A percentile compares a stretch with the other conserved stretches of the same genome.
phyloP scores from a whole-genome alignment of 148 eudicot species.

The Simmondsia chinensis region DNA sequence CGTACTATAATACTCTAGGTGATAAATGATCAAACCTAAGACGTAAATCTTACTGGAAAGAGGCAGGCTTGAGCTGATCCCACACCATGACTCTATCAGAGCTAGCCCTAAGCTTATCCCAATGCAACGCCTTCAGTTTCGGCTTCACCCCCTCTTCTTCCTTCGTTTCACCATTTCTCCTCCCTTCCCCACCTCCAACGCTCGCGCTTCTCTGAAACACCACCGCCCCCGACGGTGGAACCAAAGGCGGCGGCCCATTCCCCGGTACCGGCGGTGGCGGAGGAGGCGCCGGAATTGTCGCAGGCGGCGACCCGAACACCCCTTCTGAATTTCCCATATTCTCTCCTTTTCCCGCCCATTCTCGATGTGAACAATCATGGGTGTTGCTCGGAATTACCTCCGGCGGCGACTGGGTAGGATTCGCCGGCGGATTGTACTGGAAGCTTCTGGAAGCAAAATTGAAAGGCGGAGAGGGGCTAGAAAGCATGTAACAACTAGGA shows the following conservation, averaged over 20 bases:
- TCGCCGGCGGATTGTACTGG: slow-evolving; percentile 18
- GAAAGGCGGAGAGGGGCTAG: slow-evolving; percentile 20
- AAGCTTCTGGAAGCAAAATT: slow-evolving; percentile 22
- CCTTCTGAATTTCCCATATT: slow-evolving; percentile 6
- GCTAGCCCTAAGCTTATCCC: slow-evolving; percentile 84
- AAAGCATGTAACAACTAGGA: slow-evolving; percentile 12
- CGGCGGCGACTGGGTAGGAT: slow-evolving; percentile 13
- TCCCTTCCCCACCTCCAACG: slow-evolving; percentile 7
- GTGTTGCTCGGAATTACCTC: slow-evolving; percentile 23
- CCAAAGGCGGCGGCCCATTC: slow-evolving; percentile 36
- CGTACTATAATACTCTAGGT: too few species aligned
- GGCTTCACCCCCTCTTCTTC: slow-evolving; percentile 43
- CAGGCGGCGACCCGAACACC: background rate
- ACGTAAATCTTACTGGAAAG: slow-evolving; percentile 54
- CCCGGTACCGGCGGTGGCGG: slow-evolving; percentile 31
- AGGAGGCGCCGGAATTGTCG: slow-evolving; percentile 49
- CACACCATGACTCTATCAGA: slow-evolving; percentile 77
- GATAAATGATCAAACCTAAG: too few species aligned
- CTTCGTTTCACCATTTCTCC: slow-evolving; percentile 18
- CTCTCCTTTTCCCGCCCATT: too few species aligned
- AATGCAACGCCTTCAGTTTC: slow-evolving; percentile 76
- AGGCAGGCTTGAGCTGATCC: slow-evolving; percentile 81
- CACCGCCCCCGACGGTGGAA: slow-evolving; percentile 38
- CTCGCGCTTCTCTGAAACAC: slow-evolving; percentile 14
- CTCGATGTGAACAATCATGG: too few species aligned